Percentiles rank a stretch among this genome's conserved stretches.
phyloP scores from a whole-genome alignment of 768 basidiomycete genomes.

The Phallus indusiatus region DNA sequence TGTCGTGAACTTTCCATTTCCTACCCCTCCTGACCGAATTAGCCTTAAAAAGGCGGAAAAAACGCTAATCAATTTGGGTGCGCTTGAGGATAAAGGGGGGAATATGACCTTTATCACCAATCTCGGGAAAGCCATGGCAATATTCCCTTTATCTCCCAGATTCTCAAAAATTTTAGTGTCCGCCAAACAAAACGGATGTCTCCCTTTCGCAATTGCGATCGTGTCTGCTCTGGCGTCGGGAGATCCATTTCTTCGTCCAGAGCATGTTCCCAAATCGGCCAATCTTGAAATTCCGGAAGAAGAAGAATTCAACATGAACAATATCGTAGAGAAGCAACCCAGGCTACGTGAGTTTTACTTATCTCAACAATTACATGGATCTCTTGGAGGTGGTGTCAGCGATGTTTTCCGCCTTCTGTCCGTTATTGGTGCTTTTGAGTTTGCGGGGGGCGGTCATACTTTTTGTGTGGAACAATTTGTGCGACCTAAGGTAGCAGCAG shows the following conservation, averaged over 20 bases:
- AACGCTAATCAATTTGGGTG: conserved; percentile 72
- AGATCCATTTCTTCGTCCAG: conserved; percentile 89
- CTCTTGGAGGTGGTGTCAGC: conserved; percentile 70
- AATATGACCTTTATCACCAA: conserved; percentile 61
- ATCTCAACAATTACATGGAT: conserved; percentile 75
- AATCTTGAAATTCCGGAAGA: conserved; percentile 18
- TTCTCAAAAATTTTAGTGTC: conserved; percentile 94
- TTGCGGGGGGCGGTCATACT: conserved; percentile 63
- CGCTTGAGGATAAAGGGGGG: conserved; percentile 44
- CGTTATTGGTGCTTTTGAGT: conserved; percentile 96
- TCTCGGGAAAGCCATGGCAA: conserved; percentile 84
- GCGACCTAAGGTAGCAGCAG: conserved; percentile 59
- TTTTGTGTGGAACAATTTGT: conserved; percentile 92
- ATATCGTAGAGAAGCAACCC: conserved; percentile 27
- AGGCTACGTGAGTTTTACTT: conserved; percentile 67
- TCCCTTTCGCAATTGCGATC: conserved; percentile 86
- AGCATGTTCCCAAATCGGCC: conserved; percentile 26
- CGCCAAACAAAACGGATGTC: conserved; percentile 75
- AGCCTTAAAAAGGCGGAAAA: conserved; percentile 76
- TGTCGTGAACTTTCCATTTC: conserved; percentile 96
- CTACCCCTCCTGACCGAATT: conserved; percentile 81
- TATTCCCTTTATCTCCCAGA: conserved; percentile 89
- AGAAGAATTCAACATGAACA: conserved; percentile 35
- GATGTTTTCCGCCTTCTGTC: conserved; percentile 85
- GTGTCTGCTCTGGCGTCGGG: conserved; percentile 91